Evolutionary conservation across 163 green algal species (phyloP).

Genomic region (Smithsoniella earleae): DNA sequence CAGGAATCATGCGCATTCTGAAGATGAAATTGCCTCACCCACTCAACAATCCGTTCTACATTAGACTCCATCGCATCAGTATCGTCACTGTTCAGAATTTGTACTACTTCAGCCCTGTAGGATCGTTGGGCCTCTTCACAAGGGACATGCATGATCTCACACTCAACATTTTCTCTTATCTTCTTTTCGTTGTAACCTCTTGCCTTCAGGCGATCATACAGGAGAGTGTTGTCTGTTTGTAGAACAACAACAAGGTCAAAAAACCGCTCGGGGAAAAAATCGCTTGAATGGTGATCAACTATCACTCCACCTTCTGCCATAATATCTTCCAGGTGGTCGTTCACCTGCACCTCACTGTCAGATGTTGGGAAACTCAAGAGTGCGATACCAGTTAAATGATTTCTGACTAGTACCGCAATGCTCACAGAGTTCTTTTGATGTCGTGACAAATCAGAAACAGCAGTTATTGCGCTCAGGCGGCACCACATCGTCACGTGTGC

Average conservation of each 20-base stretch:
- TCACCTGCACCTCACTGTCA: constrained; percentile 55
- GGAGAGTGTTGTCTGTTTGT: constrained; percentile 80
- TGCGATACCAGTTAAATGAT: too few relatives aligned
- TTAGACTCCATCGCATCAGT: constrained; percentile 86
- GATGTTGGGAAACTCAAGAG: not conserved
- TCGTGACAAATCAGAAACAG: too few relatives aligned
- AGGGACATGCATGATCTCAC: constrained; percentile 97
- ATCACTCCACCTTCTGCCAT: constrained; percentile 70
- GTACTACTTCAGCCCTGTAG: constrained; percentile 82
- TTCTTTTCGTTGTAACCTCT: constrained; percentile 78
- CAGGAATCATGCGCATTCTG: not conserved
- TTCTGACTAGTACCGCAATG: too few relatives aligned
- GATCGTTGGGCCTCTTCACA: constrained; percentile 82
- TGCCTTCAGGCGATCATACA: constrained; percentile 81
- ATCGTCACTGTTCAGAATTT: constrained; percentile 69
- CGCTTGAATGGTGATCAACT: constrained; percentile 93
- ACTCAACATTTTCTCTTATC: constrained; percentile 92
- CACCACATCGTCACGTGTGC: too few relatives aligned
- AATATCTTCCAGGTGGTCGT: constrained; percentile 77
- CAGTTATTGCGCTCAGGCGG: too few relatives aligned
- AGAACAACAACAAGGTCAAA: constrained; percentile 97
- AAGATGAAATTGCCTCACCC: constrained; percentile 35
- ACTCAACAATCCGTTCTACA: constrained; percentile 60
- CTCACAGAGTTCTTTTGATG: too few relatives aligned
- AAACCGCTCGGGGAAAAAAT: constrained; percentile 95